Evolutionary conservation across 2,329 filamentous ascomycete species (phyloP), one percentile per base, ranked within the genome.

Genomic region (Penicillium sp.): DNA sequence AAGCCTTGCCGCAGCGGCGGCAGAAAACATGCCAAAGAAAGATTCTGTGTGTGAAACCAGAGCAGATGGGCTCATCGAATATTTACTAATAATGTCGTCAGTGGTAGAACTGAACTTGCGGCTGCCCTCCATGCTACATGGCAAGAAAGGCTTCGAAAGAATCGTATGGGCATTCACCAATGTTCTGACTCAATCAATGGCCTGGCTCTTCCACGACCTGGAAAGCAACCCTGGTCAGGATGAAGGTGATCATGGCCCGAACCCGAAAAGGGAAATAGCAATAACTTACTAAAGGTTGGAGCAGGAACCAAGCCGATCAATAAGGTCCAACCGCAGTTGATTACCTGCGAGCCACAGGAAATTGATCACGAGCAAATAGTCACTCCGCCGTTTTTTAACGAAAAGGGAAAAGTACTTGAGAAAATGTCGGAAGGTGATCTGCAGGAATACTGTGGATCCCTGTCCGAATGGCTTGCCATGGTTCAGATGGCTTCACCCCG

Each of bases 81-180:
- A 3, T n/a, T 39, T 43, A 52, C 62, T 67, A 56, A 69, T 14
- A 16, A 46, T 22, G 16, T 34, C 29, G 47, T 34, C 53, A 94
- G 89, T 87, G 29, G 83, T 97, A 44, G 85, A 93, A 64, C 79
- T 89, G 49, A 87, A 97, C 57, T 81, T 99, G 29, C 83, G 87
- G 18, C 78, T 81, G 5, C 82, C 86, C 1, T 86, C 86, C 0
- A 96, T 96, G 90, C 72, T 90, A 8, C 87, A 86, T 52, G 92
- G 92, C 4, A 94, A 91, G 71, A 92, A 89, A 61, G 88, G 86
- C 0, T 96, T 95, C 66, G 87, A 92, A 60, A 81, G 90, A 44
- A 77, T 96, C 14, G 72, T 87, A 7, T 89, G 89, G 79, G 90
- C 91, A 14, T 91, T 87, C 71, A 87, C 88, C 65, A 90, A 91